Evolutionary conservation across 805 yeast genomes (phyloP).

Genomic region (Zygoascus biomembranicola): DNA sequence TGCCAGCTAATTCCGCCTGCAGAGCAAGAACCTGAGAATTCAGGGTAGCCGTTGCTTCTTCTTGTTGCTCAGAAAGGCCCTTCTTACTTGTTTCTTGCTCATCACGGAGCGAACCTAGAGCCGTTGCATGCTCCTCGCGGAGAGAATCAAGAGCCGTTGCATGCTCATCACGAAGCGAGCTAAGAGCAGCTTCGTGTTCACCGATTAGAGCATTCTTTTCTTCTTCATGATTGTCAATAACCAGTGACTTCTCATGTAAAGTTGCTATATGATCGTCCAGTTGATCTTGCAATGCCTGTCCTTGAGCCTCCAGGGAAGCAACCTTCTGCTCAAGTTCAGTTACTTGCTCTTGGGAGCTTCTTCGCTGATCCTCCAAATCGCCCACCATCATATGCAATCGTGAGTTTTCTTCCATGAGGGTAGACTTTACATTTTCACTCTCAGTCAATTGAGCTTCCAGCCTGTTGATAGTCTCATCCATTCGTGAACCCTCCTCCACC

Average conservation of each 20-base stretch:
- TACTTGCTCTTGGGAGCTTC: not conserved
- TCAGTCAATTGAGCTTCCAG: slow-evolving; percentile 22
- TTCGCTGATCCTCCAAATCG: slow-evolving; percentile 17
- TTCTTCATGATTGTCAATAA: not conserved
- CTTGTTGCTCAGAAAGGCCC: not conserved
- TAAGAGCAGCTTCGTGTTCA: not conserved
- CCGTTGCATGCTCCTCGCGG: not conserved
- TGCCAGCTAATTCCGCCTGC: not conserved
- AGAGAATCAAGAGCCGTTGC: not conserved
- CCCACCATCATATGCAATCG: slow-evolving; percentile 23
- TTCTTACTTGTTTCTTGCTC: slow-evolving; percentile 3
- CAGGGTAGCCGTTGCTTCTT: not conserved
- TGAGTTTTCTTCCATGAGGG: slow-evolving; percentile 23
- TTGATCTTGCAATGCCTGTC: not conserved
- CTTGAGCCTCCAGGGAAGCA: not conserved
- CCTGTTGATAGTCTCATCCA: slow-evolving; percentile 33
- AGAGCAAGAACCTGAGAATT: not conserved
- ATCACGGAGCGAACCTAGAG: not conserved
- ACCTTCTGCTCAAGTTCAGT: not conserved
- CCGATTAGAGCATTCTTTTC: not conserved
- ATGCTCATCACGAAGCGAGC: not conserved
- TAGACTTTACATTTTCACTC: slow-evolving; percentile 19
- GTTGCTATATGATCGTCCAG: not conserved
- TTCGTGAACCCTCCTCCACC: slow-evolving; percentile 40
- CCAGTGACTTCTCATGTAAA: not conserved